A percentile compares a stretch with the other conserved stretches of the same genome.
phyloP scores from a whole-genome alignment of 202 grass and related monocot genomes.

The Hordeum pubiflorum region DNA sequence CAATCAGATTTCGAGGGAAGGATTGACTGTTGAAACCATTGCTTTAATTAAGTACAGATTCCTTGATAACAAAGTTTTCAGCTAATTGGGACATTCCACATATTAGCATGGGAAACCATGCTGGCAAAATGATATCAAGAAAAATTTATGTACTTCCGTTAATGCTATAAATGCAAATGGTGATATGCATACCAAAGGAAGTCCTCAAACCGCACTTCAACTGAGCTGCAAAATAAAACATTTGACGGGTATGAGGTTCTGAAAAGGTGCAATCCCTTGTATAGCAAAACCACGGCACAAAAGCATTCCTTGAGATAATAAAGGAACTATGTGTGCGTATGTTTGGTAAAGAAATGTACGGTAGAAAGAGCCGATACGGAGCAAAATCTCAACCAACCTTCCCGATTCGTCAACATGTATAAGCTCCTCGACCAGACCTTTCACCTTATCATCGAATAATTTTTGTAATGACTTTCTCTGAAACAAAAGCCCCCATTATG shows the following conservation, averaged over 20 bases:
- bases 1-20: neutral
- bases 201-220: conserved; percentile 67
- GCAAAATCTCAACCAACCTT: conserved; percentile 35
- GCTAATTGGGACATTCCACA: neutral
- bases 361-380: neutral
- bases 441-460: conserved; percentile 62
- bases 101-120: neutral
- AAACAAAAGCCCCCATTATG: neutral
- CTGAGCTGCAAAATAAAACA: conserved; percentile 45
- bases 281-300: neutral
- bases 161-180: neutral
- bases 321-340: neutral
- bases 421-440: conserved; percentile 66
- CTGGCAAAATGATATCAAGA: neutral
- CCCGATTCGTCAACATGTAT: conserved; percentile 29
- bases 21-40: neutral
- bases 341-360: neutral
- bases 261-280: neutral
- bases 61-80: too few relatives aligned
- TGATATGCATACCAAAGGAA: conserved; percentile 78
- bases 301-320: neutral
- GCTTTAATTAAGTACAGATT: neutral
- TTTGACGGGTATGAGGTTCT: neutral
- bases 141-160: neutral
- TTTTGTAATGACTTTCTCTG: conserved; percentile 58